These are phyloP conservation scores for Besnoitia besnoiti DNA, from an alignment of 169 alveolate species.

Conservation along the genomic window DNA sequence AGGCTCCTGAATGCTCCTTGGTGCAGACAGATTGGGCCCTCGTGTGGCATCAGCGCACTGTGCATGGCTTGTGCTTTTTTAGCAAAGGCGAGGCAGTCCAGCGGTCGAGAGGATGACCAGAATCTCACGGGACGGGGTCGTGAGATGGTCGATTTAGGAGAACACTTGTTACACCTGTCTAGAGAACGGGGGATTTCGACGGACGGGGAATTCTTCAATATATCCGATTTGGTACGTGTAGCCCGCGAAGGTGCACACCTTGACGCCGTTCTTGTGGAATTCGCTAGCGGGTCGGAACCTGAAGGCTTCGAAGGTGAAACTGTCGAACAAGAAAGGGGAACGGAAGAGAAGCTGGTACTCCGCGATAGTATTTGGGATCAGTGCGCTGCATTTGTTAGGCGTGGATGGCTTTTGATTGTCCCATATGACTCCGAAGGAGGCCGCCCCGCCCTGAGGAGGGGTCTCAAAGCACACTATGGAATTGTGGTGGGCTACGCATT, in stretches of 20 bases:
- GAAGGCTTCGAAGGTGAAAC: neutral
- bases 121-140: neutral
- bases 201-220: conserved; percentile 4
- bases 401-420: neutral
- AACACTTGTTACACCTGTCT: neutral
- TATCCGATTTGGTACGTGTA: neutral
- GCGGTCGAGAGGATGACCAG: no score
- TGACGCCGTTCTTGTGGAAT: neutral
- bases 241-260: conserved; percentile 17
- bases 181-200: neutral
- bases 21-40: conserved; percentile 26
- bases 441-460: neutral
- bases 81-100: neutral
- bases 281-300: neutral
- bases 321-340: neutral
- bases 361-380: neutral
- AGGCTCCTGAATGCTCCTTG: neutral
- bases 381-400: neutral
- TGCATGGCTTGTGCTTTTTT: conserved; percentile 3
- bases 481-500: neutral
- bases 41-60: conserved; percentile 33
- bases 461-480: conserved; percentile 13
- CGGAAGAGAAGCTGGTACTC: neutral
- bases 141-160: neutral
- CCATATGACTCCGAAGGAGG: conserved; percentile 18